Conservation (phyloP, 2,329 filamentous ascomycete species). For the Gyromitra esculenta region DNA sequence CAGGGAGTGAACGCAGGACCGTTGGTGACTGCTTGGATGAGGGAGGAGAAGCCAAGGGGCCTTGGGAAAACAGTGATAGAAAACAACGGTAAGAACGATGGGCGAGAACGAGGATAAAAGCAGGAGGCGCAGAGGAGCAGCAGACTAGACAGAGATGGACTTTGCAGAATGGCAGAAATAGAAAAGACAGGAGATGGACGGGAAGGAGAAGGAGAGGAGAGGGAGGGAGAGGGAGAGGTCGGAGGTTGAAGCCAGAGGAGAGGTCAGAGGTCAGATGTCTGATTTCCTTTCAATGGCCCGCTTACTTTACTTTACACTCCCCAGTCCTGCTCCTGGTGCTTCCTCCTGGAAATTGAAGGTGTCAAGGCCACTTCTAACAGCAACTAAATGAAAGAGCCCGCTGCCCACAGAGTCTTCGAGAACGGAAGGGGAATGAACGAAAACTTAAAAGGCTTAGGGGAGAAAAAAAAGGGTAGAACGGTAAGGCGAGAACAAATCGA, state of each 20-base stretch:
- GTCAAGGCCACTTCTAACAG: slow-evolving; percentile 34
- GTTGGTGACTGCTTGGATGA: slow-evolving; percentile 38
- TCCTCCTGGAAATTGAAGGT: slow-evolving; percentile 49
- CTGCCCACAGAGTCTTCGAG: slow-evolving; percentile 41
- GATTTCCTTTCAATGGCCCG: slow-evolving; percentile 37
- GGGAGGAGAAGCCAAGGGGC: slow-evolving; percentile 5
- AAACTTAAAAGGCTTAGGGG: slow-evolving; percentile 45
- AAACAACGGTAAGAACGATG: slow-evolving; percentile 22
- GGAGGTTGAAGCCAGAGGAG: too few species aligned
- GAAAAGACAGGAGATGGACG: slow-evolving; percentile 51
- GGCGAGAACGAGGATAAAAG: slow-evolving; percentile 47
- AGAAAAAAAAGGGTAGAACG: slow-evolving; percentile 48
- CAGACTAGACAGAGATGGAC: slow-evolving; percentile 36
- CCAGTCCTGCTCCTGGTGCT: slow-evolving; percentile 32
- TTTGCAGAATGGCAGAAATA: slow-evolving; percentile 41
- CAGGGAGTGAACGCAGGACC: slow-evolving; percentile 37
- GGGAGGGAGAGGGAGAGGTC: slow-evolving; percentile 43
- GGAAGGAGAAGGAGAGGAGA: slow-evolving; percentile 49
- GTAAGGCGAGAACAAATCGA: slow-evolving; percentile 49
- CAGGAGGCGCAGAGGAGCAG: slow-evolving; percentile 30
- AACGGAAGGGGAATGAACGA: slow-evolving; percentile 53
- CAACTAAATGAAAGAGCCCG: slow-evolving; percentile 20
- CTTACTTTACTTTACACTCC: slow-evolving; percentile 31
- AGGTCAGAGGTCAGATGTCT: slow-evolving; percentile 48
- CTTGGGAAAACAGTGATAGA: slow-evolving; percentile 6